Evolutionary conservation across 176 grass and related monocot species (phyloP).

Genomic region (Rhynchospora breviuscula): DNA sequence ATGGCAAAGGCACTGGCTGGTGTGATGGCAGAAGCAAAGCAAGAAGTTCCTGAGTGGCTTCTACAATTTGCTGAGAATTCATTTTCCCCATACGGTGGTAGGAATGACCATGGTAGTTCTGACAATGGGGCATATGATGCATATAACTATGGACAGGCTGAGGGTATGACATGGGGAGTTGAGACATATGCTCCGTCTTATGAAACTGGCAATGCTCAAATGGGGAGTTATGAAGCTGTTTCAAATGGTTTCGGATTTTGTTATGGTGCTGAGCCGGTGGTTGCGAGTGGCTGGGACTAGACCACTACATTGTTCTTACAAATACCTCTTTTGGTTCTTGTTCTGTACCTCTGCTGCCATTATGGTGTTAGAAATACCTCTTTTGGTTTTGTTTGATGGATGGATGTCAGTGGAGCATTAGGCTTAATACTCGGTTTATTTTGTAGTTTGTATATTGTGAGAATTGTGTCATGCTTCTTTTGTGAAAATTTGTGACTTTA

Average conservation of each 20-base stretch:
- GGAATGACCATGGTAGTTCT: conserved; percentile 21
- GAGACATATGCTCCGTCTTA: conserved; percentile 14
- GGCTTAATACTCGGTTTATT: neutral
- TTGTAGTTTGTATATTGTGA: neutral
- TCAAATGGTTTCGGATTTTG: conserved; percentile 27
- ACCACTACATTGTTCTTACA: neutral
- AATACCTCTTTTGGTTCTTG: neutral
- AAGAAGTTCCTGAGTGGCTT: conserved; percentile 58
- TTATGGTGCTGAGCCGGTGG: conserved; percentile 33
- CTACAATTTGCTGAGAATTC: conserved; percentile 32
- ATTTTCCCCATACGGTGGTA: conserved; percentile 23
- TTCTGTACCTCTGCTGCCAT: neutral
- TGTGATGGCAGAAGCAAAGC: conserved; percentile 60
- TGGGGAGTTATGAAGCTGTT: neutral
- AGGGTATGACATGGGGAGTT: neutral
- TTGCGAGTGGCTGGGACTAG: conserved; percentile 65
- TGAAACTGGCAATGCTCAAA: conserved; percentile 4
- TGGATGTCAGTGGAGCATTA: neutral
- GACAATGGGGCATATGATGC: conserved; percentile 24
- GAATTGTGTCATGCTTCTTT: neutral
- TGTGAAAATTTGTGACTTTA: neutral
- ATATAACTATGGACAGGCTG: neutral
- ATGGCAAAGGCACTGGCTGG: conserved; percentile 49
- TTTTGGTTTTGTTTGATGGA: neutral
- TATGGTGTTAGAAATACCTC: neutral